Evolutionary conservation across 371 early-diverging fungal genomes (phyloP).

Genomic region (Syncephalis plumigaleata): DNA sequence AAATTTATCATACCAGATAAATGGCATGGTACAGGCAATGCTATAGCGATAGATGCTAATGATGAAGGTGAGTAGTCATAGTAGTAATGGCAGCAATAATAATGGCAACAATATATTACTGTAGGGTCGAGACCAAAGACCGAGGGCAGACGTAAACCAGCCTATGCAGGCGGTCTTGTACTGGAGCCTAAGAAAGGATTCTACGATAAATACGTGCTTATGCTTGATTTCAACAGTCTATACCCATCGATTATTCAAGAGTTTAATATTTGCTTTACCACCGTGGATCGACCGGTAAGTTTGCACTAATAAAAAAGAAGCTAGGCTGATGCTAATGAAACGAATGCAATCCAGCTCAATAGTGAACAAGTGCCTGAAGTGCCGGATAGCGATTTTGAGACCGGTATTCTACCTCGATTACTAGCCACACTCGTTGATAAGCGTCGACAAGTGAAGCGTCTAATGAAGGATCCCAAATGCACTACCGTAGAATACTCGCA

Average conservation of each 20-base stretch:
- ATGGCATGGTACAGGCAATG: too few relatives aligned
- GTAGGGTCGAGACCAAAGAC: too few relatives aligned
- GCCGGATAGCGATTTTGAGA: constrained; percentile 41
- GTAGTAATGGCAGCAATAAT: too few relatives aligned
- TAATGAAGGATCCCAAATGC: constrained; percentile 62
- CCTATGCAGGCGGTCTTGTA: constrained; percentile 97
- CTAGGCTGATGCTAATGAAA: neutral
- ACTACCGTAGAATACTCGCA: constrained; percentile 18
- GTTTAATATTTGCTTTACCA: constrained; percentile 99
- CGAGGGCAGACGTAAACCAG: constrained; percentile 67
- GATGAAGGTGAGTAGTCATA: constrained; percentile 13
- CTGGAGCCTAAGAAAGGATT: constrained; percentile 96
- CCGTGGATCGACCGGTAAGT: constrained; percentile 39
- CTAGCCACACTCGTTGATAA: constrained; percentile 83
- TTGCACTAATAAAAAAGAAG: too few relatives aligned
- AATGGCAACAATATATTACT: too few relatives aligned
- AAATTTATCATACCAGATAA: constrained; percentile 91
- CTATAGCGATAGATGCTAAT: constrained; percentile 5
- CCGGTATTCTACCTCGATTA: constrained; percentile 82
- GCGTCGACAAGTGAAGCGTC: constrained; percentile 76
- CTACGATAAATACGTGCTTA: constrained; percentile 90
- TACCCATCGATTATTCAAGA: constrained; percentile 99
- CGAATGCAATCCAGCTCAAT: constrained; percentile 13
- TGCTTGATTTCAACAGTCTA: constrained; percentile 99
- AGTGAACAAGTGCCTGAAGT: constrained; percentile 59